phyloP scores from a whole-genome alignment of 176 grass and related monocot species.

The Triticum monococcum region DNA sequence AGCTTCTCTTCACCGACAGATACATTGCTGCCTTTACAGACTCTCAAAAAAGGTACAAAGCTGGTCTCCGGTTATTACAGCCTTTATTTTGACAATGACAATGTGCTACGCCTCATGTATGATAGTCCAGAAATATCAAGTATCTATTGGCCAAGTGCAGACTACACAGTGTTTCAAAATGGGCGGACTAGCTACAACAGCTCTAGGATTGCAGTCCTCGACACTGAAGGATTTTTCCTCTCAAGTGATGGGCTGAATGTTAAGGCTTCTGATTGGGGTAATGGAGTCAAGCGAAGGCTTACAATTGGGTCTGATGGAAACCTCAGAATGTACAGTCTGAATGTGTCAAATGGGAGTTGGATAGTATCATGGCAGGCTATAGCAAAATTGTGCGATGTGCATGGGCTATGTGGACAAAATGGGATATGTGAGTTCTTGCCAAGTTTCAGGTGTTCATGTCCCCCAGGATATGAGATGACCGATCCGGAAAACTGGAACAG shows the following conservation, averaged over 20 bases:
- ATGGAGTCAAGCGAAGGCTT: slow-evolving; percentile 42
- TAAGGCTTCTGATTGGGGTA: slow-evolving; percentile 52
- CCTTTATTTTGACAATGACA: slow-evolving; percentile 69
- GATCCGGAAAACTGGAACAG: slow-evolving; percentile 46
- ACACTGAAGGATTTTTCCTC: slow-evolving; percentile 49
- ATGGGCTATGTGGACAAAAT: slow-evolving; percentile 63
- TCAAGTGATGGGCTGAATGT: slow-evolving; percentile 51
- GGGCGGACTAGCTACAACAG: slow-evolving; percentile 59
- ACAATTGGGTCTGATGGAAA: slow-evolving; percentile 60
- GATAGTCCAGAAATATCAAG: slow-evolving; percentile 53
- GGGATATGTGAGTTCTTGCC: slow-evolving; percentile 50
- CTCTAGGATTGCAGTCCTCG: slow-evolving; percentile 50
- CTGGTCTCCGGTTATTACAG: slow-evolving; percentile 55
- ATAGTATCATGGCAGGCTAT: slow-evolving; percentile 51
- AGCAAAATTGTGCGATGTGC: slow-evolving; percentile 35
- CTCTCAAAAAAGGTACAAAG: slow-evolving; percentile 43
- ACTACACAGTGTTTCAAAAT: slow-evolving; percentile 4
- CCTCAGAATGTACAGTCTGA: slow-evolving; percentile 55
- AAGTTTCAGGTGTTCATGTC: slow-evolving; percentile 37
- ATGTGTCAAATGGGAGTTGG: slow-evolving; percentile 31
- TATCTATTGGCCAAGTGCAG: slow-evolving; percentile 63
- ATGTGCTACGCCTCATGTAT: slow-evolving; percentile 67
- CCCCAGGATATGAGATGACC: slow-evolving; percentile 47
- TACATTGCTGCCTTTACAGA: slow-evolving; percentile 55
- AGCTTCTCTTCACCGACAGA: slow-evolving; percentile 70